Evolutionary conservation across 2,329 filamentous ascomycete genomes (phyloP).

Genomic region (Diaporthe citri): DNA sequence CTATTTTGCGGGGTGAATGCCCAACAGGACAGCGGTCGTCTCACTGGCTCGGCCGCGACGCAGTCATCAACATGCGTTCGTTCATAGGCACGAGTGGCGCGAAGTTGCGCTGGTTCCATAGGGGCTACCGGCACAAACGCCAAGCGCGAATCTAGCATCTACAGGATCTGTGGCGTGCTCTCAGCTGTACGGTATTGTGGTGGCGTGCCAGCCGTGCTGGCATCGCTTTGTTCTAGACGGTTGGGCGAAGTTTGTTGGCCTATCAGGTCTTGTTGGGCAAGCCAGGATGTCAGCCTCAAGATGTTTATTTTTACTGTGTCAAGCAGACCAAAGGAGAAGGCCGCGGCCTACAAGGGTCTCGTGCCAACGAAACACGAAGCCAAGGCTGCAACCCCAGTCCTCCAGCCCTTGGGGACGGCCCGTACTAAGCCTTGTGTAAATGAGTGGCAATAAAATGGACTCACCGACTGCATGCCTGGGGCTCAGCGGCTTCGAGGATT

Average conservation of each 20-base stretch:
- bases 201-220: conserved; percentile 7
- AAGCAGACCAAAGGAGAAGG: background rate
- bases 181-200: background rate
- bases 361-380: conserved; percentile 20
- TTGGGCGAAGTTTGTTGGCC: background rate
- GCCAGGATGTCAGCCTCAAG: conserved; percentile 5
- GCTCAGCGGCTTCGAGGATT: conserved; percentile 11
- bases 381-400: conserved; percentile 17
- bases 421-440: conserved; percentile 23
- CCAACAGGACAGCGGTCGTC: background rate
- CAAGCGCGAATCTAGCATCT: background rate
- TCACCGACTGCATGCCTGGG: conserved; percentile 23
- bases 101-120: background rate
- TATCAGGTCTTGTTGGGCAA: background rate
- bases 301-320: background rate
- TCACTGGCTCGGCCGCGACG: background rate
- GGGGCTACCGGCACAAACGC: background rate
- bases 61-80: background rate
- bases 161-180: conserved; percentile 9
- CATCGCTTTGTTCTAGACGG: background rate
- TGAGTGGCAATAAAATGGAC: conserved; percentile 2
- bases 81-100: background rate
- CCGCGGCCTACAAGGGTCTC: background rate
- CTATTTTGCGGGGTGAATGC: background rate
- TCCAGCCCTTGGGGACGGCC: conserved; percentile 9